Conservation (phyloP, 1,139 yeast species). For the Hyphopichia fennica region DNA sequence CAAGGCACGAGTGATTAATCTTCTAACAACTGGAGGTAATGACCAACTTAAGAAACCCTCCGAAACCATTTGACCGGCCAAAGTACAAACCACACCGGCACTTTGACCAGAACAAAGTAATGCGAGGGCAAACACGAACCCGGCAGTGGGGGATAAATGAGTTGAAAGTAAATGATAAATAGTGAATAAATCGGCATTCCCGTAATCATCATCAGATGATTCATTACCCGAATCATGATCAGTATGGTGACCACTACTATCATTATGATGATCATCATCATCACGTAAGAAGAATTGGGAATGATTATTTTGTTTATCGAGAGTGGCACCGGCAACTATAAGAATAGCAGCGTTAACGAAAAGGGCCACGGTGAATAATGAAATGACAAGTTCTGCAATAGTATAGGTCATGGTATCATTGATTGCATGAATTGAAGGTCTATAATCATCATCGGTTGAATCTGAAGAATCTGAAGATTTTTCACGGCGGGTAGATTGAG, state of each 20-base stretch:
- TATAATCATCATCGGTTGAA: constrained; percentile 41
- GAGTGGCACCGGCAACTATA: constrained; percentile 74
- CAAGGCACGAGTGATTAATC: constrained; percentile 77
- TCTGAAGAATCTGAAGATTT: neutral
- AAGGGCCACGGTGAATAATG: constrained; percentile 72
- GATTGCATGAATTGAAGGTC: constrained; percentile 68
- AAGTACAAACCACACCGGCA: constrained; percentile 96
- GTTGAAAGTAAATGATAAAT: constrained; percentile 72
- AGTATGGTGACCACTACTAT: constrained; percentile 22
- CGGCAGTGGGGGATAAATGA: constrained; percentile 88
- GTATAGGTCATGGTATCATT: constrained; percentile 68
- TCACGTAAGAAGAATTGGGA: constrained; percentile 10
- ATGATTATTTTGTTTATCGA: constrained; percentile 19
- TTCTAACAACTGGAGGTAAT: constrained; percentile 80
- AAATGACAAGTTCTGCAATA: constrained; percentile 59
- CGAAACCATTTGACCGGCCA: constrained; percentile 95
- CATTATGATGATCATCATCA: constrained; percentile 35
- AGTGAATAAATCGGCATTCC: constrained; percentile 78
- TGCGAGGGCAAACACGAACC: constrained; percentile 88
- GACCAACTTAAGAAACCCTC: constrained; percentile 91
- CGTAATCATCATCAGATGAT: constrained; percentile 48
- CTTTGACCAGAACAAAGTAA: constrained; percentile 94
- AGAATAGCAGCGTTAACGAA: constrained; percentile 80
- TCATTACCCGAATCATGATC: constrained; percentile 24
- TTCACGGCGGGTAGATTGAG: neutral